Conservation (phyloP, 495 filamentous ascomycete species). For the Xylaria cubensis region DNA sequence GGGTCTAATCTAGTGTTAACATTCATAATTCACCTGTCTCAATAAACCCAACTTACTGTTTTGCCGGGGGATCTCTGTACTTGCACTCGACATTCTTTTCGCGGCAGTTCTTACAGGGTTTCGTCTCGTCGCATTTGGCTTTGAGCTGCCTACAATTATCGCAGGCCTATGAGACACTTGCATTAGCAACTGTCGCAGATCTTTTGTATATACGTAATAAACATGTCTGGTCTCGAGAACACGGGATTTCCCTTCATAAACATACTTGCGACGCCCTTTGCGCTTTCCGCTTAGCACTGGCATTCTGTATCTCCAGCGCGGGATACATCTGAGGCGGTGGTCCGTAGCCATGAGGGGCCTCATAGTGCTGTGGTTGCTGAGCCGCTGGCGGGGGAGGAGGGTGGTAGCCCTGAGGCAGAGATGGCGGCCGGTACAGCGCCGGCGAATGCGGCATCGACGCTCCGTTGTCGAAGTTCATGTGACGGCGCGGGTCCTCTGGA, state of each 20-base stretch:
- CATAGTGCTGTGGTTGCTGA: conserved; percentile 50
- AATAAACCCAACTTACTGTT: conserved; percentile 59
- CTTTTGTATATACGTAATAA: not conserved
- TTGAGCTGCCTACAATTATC: conserved; percentile 73
- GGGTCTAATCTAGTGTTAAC: conserved; percentile 49
- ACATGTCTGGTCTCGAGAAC: not conserved
- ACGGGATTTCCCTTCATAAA: conserved; percentile 9
- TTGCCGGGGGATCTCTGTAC: conserved; percentile 70
- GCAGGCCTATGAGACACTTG: conserved; percentile 59
- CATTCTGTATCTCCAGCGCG: conserved; percentile 52
- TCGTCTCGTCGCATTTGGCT: conserved; percentile 73
- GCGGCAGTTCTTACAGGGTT: conserved; percentile 63
- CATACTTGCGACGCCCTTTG: conserved; percentile 59
- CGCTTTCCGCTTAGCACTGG: conserved; percentile 56
- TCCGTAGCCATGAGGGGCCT: conserved; percentile 45
- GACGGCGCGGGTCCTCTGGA: conserved; percentile 50
- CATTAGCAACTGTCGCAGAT: conserved; percentile 35
- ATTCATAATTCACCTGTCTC: not conserved
- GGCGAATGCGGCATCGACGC: conserved; percentile 48
- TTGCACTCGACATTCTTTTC: conserved; percentile 66
- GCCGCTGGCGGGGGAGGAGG: conserved; percentile 51
- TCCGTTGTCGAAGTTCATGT: conserved; percentile 55
- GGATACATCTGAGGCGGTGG: conserved; percentile 45
- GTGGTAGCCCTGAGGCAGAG: conserved; percentile 49
- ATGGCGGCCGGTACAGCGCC: conserved; percentile 47